Evolutionary conservation across 176 grass and related monocot genomes (phyloP).

Genomic region (Urochloa ruziziensis): DNA sequence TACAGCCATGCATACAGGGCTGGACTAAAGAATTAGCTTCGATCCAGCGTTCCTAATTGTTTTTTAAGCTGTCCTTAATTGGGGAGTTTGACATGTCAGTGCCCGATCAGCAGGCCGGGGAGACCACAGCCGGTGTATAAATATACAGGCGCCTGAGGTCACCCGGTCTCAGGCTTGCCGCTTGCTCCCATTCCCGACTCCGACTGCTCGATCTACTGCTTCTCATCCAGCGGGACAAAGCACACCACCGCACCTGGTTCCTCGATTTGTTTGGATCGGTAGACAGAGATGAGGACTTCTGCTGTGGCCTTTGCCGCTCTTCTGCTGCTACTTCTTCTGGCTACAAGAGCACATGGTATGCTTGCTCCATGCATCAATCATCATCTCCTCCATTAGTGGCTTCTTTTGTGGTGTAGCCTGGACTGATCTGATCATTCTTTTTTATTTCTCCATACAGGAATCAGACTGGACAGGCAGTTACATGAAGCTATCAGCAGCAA

Average conservation of each 20-base stretch:
- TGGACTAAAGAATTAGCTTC: constrained; percentile 23
- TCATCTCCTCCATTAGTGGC: background rate
- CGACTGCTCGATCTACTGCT: constrained; percentile 17
- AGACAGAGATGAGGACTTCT: constrained; percentile 57
- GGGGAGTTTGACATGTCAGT: constrained; percentile 45
- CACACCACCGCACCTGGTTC: constrained; percentile 9
- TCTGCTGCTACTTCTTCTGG: constrained; percentile 52
- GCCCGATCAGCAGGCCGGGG: background rate
- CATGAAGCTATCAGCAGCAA: constrained; percentile 27
- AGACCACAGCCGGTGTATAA: constrained; percentile 40
- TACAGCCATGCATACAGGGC: background rate
- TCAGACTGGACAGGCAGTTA: constrained; percentile 47
- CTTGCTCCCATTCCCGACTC: constrained; percentile 33
- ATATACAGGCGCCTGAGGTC: constrained; percentile 29
- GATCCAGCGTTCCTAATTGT: background rate
- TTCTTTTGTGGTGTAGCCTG: background rate
- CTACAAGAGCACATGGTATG: constrained; percentile 62
- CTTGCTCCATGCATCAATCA: background rate
- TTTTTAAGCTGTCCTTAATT: constrained; percentile 30
- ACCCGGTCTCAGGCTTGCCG: constrained; percentile 13
- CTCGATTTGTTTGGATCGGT: constrained; percentile 7
- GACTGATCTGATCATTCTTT: background rate
- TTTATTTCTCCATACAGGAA: constrained; percentile 42
- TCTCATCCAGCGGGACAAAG: background rate
- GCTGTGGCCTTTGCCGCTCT: constrained; percentile 34